Base-by-base conservation (phyloP, 2,329 filamentous ascomycete species). In the Decorospora gaudefroyi region DNA sequence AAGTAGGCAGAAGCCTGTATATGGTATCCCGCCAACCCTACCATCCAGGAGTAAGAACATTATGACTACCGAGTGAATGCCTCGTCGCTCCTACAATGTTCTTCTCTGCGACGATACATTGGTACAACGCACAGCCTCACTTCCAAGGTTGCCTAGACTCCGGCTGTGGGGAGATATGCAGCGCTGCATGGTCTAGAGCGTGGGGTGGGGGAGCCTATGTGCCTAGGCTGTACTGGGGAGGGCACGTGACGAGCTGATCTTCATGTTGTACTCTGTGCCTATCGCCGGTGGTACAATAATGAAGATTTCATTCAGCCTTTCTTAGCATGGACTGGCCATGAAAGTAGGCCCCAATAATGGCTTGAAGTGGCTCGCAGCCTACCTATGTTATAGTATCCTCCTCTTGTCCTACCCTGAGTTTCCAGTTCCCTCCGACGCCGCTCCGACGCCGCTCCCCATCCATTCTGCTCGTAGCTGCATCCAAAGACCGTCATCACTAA, bases 291-390 rank as follows among this genome's bases (percentile, higher is more conserved):
- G 42, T 39, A 46, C 48, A 34, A 42, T 36, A 22, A 42, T 48
- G 39, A 48, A 46, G 51, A 57, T 48, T 48, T 53, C 53, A 57
- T 52, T n/a, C n/a, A n/a, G n/a, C n/a, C n/a, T n/a, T n/a, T n/a
- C n/a, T n/a, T n/a, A n/a, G n/a, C n/a, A n/a, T n/a, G n/a, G n/a
- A n/a, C n/a, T n/a, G n/a, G n/a, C n/a, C n/a, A n/a, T n/a, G n/a
- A n/a, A n/a, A n/a, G n/a, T n/a, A n/a, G n/a, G n/a, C n/a, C n/a
- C n/a, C n/a, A n/a, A n/a, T n/a, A n/a, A n/a, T n/a, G n/a, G n/a
- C n/a, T n/a, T n/a, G n/a, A n/a, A n/a, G n/a, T n/a, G n/a, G n/a
- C n/a, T n/a, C n/a, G n/a, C n/a, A n/a, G n/a, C n/a, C n/a, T n/a
- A n/a, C n/a, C n/a, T n/a, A n/a, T n/a, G n/a, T n/a, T n/a, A n/a